These are phyloP conservation scores for Aspergillus cristatus DNA, from an alignment of 495 filamentous ascomycete species.

Conservation along the genomic window DNA sequence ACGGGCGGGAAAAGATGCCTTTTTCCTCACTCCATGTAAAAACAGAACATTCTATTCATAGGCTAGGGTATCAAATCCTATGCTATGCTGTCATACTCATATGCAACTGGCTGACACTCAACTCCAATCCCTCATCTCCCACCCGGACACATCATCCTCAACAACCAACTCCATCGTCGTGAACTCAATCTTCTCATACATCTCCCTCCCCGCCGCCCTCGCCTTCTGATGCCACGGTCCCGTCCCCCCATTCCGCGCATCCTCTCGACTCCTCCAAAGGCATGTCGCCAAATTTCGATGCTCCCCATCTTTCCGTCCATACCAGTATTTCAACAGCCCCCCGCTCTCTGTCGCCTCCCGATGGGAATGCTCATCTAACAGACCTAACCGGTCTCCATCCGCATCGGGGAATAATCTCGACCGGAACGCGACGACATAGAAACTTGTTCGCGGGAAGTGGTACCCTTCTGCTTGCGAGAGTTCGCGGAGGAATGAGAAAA, in stretches of 20 bases:
- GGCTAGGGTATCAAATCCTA: too few species aligned
- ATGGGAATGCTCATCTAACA: constrained; percentile 66
- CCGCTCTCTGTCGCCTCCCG: constrained; percentile 66
- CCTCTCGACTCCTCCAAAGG: constrained; percentile 61
- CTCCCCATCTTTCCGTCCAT: constrained; percentile 54
- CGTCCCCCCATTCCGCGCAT: constrained; percentile 57
- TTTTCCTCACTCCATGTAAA: too few species aligned
- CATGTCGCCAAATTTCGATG: constrained; percentile 65
- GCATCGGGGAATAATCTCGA: constrained; percentile 55
- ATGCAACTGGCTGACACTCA: neutral
- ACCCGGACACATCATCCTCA: constrained; percentile 43
- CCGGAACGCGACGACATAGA: constrained; percentile 78
- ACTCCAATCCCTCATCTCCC: constrained; percentile 52
- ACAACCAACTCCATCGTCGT: constrained; percentile 54
- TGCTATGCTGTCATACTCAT: neutral
- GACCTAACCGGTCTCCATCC: constrained; percentile 52
- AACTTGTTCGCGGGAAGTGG: constrained; percentile 52
- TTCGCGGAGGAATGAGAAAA: constrained; percentile 45
- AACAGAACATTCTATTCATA: too few species aligned
- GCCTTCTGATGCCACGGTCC: constrained; percentile 46
- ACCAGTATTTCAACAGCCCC: constrained; percentile 90
- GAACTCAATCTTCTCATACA: constrained; percentile 48
- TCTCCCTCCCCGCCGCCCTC: constrained; percentile 20
- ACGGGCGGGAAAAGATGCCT: too few species aligned
- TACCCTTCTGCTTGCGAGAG: constrained; percentile 33